Evolutionary conservation across 1,139 yeast genomes (phyloP).

Genomic region (Pichiaceae sp.): DNA sequence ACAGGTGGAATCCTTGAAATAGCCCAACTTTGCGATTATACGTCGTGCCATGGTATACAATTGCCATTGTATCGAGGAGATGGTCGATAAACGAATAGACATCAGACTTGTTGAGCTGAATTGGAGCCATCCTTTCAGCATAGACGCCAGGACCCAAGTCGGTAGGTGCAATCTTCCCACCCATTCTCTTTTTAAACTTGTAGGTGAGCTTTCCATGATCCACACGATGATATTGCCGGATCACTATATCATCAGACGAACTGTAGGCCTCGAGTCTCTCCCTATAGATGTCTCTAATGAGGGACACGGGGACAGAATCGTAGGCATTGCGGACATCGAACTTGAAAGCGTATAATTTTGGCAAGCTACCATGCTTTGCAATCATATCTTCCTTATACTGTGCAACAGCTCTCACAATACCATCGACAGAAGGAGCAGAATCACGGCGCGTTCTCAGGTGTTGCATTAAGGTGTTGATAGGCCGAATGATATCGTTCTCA

Average conservation of each 20-base stretch:
- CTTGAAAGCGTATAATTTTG: slow-evolving; percentile 45
- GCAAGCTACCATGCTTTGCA: slow-evolving; percentile 21
- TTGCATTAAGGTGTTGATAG: slow-evolving; percentile 25
- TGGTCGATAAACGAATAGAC: slow-evolving; percentile 25
- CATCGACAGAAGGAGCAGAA: slow-evolving; percentile 25
- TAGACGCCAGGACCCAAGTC: neutral
- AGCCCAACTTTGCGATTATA: slow-evolving; percentile 56
- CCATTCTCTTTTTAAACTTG: slow-evolving; percentile 3
- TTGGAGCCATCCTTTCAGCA: slow-evolving; percentile 25
- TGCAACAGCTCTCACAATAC: slow-evolving; percentile 26
- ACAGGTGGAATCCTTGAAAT: slow-evolving; percentile 81
- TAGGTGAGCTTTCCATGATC: neutral
- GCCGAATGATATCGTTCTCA: slow-evolving; percentile 25
- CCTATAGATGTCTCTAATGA: slow-evolving; percentile 30
- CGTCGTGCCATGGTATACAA: slow-evolving; percentile 27
- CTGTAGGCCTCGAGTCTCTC: slow-evolving; percentile 13
- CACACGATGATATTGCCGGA: neutral
- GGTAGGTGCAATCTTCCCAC: slow-evolving; percentile 1
- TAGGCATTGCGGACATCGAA: slow-evolving; percentile 78
- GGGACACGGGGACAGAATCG: slow-evolving; percentile 57
- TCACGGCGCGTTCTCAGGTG: slow-evolving; percentile 5
- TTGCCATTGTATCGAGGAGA: slow-evolving; percentile 33
- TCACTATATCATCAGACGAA: slow-evolving; percentile 4
- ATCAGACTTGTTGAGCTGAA: slow-evolving; percentile 23
- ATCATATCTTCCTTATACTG: slow-evolving; percentile 23